Conservation (phyloP, 2,329 filamentous ascomycete genomes). For the Fusarium staphyleae region DNA sequence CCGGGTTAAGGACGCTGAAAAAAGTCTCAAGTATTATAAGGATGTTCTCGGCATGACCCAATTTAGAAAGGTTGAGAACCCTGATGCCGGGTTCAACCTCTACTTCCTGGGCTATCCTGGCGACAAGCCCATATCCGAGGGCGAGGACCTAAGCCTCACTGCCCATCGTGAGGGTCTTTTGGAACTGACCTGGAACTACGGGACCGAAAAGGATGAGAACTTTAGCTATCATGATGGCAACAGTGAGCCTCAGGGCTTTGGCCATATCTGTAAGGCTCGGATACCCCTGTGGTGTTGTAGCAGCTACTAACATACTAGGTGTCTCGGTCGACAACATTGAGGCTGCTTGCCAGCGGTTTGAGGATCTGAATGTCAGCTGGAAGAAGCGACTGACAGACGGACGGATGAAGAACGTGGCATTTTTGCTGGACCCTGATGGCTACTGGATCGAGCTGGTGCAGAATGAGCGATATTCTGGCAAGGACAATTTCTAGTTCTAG, state of each 20-base stretch:
- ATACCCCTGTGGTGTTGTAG: not conserved
- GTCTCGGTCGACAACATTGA: slow-evolving; percentile 88
- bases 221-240: slow-evolving; percentile 96
- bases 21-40: slow-evolving; percentile 80
- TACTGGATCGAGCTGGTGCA: slow-evolving; percentile 86
- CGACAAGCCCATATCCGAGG: slow-evolving; percentile 59
- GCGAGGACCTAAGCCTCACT: slow-evolving; percentile 53
- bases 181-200: slow-evolving; percentile 86
- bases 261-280: slow-evolving; percentile 78
- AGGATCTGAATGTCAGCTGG: slow-evolving; percentile 82
- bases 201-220: slow-evolving; percentile 82
- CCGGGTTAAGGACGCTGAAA: slow-evolving; percentile 82
- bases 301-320: slow-evolving; percentile 53
- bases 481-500: slow-evolving; percentile 57
- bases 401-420: slow-evolving; percentile 91
- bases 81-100: slow-evolving; percentile 79
- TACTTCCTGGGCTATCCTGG: slow-evolving; percentile 89
- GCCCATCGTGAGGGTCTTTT: slow-evolving; percentile 81
- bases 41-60: slow-evolving; percentile 90
- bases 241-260: slow-evolving; percentile 88
- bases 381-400: slow-evolving; percentile 96
- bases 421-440: slow-evolving; percentile 85
- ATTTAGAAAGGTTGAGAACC: slow-evolving; percentile 74
- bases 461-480: slow-evolving; percentile 71
- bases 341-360: slow-evolving; percentile 85